Evolutionary conservation across 140 eudicot species (phyloP), one percentile per base, ranked within the genome.

Genomic region (Oenanthe javanica): DNA sequence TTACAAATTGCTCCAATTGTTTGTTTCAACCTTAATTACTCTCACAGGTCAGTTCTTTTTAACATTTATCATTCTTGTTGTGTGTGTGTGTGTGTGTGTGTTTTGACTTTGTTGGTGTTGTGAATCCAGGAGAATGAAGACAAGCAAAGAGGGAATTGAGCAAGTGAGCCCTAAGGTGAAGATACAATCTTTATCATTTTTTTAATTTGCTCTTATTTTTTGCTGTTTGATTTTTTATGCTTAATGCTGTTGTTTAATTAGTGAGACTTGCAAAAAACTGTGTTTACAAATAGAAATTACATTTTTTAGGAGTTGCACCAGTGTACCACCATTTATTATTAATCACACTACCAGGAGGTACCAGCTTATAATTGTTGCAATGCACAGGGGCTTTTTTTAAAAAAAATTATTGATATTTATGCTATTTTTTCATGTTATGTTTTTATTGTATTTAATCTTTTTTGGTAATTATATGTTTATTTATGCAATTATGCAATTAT

Each of bases 161-260:
- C 23, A 11, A 48, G 61, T 48, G 61, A 48, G 23, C 61, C 78
- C 78, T 23, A 75, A 75, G 78, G 78, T 75, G 25, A 23, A 48
- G 21, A n/a, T 47, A 47, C 47, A 2, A 6, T 12, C 5, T 46
- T 46, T 43, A 43, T 40, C 25, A 16, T 1, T 46, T 12, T 27
- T 46, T 74, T 74, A 19, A 2, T 19, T 23, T 74, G 36, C 0
- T n/a, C 15, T 47, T 13, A 10, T 10, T 46, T n/a, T 48, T 72
- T 45, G 2, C 15, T 72, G 0, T 7, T 61, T 8, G 36, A 0
- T 61, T 19, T 6, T 52, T 54, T 21, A 6, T 59, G 13, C 0
- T 59, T 57, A 1, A 5, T 19, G 27, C 2, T 59, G 36, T 9
- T 59, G 69, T 9, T 25, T 19, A 6, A 21, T 21, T 2, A 21